Percentiles rank a stretch among this genome's conserved stretches.
Conservation (phyloP, 805 yeast genomes). For the Clavispora phyllophila region DNA sequence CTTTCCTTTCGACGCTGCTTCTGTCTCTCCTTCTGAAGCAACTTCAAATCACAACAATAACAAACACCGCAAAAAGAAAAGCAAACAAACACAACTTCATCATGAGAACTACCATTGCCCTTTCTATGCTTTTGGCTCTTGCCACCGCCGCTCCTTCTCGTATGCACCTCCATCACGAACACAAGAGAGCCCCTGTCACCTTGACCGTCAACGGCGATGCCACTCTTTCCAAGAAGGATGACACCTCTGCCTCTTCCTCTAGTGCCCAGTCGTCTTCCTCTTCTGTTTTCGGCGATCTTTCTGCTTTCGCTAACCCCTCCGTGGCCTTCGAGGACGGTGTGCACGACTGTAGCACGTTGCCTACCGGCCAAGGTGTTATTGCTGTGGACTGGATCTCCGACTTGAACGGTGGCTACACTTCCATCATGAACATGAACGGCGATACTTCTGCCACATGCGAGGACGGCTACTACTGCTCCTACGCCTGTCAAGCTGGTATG, state of each 20-base stretch:
- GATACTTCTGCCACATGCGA: constrained; percentile 45
- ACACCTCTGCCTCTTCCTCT: constrained; percentile 1
- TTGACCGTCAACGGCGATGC: constrained; percentile 21
- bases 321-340: constrained; percentile 16
- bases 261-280: constrained; percentile 2
- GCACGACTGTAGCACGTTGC: constrained; percentile 17
- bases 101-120: constrained; percentile 12
- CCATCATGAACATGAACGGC: constrained; percentile 45
- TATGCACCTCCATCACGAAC: constrained; percentile 33
- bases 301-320: constrained; percentile 14
- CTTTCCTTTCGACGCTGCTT: constrained; percentile 18
- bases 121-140: constrained; percentile 12
- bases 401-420: constrained; percentile 39
- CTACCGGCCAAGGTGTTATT: constrained; percentile 19
- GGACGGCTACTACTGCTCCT: constrained; percentile 79
- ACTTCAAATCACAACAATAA: background rate
- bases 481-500: constrained; percentile 98
- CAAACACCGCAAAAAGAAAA: too few species aligned
- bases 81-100: too few species aligned
- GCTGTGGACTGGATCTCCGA: constrained; percentile 20
- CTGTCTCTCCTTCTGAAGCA: background rate
- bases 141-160: constrained; percentile 13
- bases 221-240: background rate
- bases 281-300: constrained; percentile 13
- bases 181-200: constrained; percentile 39